A percentile compares a stretch with the other conserved stretches of the same genome.
These are phyloP conservation scores for Stygiomarasmius scandens DNA, from an alignment of 1,284 basidiomycete species.

Conservation along the genomic window DNA sequence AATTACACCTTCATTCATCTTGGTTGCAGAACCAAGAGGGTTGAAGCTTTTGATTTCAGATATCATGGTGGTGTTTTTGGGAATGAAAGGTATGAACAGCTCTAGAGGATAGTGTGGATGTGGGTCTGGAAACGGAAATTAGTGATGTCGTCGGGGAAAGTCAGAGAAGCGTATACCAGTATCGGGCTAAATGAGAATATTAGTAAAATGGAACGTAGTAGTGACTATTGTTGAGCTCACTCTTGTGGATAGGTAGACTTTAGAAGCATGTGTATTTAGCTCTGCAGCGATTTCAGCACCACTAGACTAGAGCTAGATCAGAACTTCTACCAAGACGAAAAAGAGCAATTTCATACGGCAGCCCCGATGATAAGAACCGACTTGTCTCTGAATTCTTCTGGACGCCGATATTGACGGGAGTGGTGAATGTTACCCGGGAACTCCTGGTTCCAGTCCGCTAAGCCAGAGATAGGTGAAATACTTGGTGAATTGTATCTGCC, in stretches of 20 bases:
- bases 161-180: conserved; percentile 2
- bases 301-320: conserved; percentile 31
- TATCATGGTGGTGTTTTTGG: conserved; percentile 32
- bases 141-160: background rate
- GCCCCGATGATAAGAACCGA: conserved; percentile 52
- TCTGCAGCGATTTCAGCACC: conserved; percentile 48
- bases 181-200: background rate
- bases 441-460: conserved; percentile 36
- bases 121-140: conserved; percentile 2
- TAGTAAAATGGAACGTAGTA: background rate
- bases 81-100: conserved; percentile 26
- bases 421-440: conserved; percentile 43
- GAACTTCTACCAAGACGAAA: background rate
- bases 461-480: conserved; percentile 40
- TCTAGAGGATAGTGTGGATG: conserved; percentile 9
- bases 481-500: conserved; percentile 48
- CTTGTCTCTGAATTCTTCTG: conserved; percentile 39
- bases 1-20: conserved; percentile 33
- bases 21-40: conserved; percentile 8
- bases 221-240: background rate
- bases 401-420: conserved; percentile 47
- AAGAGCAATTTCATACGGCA: conserved; percentile 26
- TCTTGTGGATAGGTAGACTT: conserved; percentile 39
- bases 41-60: conserved; percentile 36
- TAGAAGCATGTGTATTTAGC: conserved; percentile 32